phyloP scores from a whole-genome alignment of 768 basidiomycete genomes.

The Rhodotorula paludigena region DNA sequence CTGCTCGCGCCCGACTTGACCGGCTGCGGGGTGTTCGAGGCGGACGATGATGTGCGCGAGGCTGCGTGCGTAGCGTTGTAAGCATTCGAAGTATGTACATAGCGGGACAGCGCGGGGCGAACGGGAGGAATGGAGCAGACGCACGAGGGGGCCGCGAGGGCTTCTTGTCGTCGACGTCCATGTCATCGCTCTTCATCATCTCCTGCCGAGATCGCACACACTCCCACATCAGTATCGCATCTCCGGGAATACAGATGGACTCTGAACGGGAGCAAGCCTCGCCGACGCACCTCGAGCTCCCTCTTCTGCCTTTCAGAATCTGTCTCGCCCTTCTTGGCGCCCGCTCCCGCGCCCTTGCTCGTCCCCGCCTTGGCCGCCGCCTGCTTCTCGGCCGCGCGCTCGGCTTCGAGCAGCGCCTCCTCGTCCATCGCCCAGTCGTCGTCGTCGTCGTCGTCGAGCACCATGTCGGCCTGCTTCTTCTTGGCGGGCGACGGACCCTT shows the following conservation, averaged over 20 bases:
- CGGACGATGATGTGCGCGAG: constrained; percentile 1
- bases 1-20: no score
- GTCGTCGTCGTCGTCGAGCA: constrained; percentile 1
- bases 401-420: constrained; percentile 6
- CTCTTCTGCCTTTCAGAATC: constrained; percentile 8
- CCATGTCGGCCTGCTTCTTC: constrained; percentile 2
- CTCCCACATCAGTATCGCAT: not conserved
- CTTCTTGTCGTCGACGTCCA: constrained; percentile 19
- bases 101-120: no score
- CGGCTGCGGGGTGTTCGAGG: no score
- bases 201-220: not conserved
- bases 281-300: constrained; percentile 28
- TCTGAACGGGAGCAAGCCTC: not conserved
- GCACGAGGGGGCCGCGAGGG: not conserved
- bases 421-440: constrained; percentile 20
- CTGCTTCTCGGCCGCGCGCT: not conserved
- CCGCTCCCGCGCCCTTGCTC: no score
- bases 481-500: not conserved
- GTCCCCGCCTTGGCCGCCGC: not conserved
- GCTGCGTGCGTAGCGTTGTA: not conserved
- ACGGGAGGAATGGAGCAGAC: not conserved
- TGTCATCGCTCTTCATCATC: constrained; percentile 18
- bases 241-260: no score
- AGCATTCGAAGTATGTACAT: no score
- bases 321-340: constrained; percentile 9